Percentiles rank a stretch among this genome's conserved stretches.
phyloP scores from a whole-genome alignment of 345 rosid species.

The Rhizophora mangle region DNA sequence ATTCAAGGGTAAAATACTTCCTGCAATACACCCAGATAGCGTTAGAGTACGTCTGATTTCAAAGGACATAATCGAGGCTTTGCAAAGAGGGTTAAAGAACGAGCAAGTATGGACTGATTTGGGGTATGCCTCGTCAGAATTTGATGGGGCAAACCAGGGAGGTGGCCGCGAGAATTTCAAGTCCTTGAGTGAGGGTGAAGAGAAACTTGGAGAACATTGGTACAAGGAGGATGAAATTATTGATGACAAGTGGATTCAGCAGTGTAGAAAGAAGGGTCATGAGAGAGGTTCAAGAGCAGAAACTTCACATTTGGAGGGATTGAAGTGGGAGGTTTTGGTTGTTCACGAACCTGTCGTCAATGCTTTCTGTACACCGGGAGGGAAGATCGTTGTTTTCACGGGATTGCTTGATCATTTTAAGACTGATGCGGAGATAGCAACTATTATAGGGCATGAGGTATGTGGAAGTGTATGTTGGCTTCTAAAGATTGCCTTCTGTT shows the following conservation, averaged over 20 bases:
- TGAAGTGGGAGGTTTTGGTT: conserved; percentile 89
- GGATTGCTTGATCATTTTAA: conserved; percentile 75
- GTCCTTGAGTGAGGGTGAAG: conserved; percentile 39
- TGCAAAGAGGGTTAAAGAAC: conserved; percentile 72
- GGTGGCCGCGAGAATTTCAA: conserved; percentile 39
- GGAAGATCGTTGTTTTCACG: conserved; percentile 83
- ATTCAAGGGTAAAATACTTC: conserved; percentile 67
- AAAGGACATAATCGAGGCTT: conserved; percentile 64
- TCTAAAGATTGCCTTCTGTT: background rate
- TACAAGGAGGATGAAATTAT: conserved; percentile 67
- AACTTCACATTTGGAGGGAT: conserved; percentile 70
- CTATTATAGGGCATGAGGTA: conserved; percentile 92
- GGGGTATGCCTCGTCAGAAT: conserved; percentile 58
- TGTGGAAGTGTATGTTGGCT: background rate
- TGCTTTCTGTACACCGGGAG: conserved; percentile 89
- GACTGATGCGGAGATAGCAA: conserved; percentile 84
- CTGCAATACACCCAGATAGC: conserved; percentile 83
- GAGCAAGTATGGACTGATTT: conserved; percentile 74
- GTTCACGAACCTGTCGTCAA: conserved; percentile 70
- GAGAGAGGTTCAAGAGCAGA: conserved; percentile 40
- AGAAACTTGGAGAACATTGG: conserved; percentile 46
- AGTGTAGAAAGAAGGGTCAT: conserved; percentile 58
- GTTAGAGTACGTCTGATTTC: conserved; percentile 65
- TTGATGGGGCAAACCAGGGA: conserved; percentile 20
- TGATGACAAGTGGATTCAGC: conserved; percentile 82